A percentile compares a stretch with the other conserved stretches of the same genome.
Evolutionary conservation across 2,329 filamentous ascomycete genomes (phyloP).

Genomic region (Davidsoniella australis): DNA sequence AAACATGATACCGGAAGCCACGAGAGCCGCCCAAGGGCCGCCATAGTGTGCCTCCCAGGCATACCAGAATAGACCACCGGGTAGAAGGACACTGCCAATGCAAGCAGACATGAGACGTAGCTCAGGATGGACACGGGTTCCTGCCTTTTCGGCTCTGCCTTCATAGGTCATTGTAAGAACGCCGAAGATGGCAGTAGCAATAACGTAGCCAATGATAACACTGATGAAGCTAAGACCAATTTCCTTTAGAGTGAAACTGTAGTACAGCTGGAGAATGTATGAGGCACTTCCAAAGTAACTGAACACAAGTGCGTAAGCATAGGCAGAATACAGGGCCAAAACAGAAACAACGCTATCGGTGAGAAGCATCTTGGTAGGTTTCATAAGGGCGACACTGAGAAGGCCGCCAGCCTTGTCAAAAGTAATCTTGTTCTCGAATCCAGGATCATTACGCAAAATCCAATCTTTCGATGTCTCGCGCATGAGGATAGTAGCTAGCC

Average conservation of each 20-base stretch:
- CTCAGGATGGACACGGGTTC: slow-evolving; percentile 28
- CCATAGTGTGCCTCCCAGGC: slow-evolving; percentile 34
- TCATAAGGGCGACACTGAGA: slow-evolving; percentile 26
- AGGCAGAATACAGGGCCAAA: slow-evolving; percentile 31
- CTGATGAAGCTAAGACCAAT: slow-evolving; percentile 28
- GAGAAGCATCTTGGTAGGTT: slow-evolving; percentile 40
- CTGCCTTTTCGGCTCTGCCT: slow-evolving; percentile 27
- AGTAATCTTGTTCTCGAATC: slow-evolving; percentile 11
- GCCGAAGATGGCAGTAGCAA: slow-evolving; percentile 19
- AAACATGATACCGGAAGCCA: slow-evolving; percentile 36
- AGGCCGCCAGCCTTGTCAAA: slow-evolving; percentile 19
- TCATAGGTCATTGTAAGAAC: slow-evolving; percentile 22
- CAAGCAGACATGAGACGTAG: slow-evolving; percentile 41
- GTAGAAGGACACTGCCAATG: slow-evolving; percentile 36
- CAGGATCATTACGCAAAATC: slow-evolving; percentile 24
- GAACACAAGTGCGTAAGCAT: slow-evolving; percentile 34
- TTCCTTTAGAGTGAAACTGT: slow-evolving; percentile 27
- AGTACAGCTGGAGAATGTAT: slow-evolving; percentile 28
- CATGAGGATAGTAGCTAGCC: slow-evolving; percentile 23
- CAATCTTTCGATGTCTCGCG: slow-evolving; percentile 42
- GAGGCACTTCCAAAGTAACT: slow-evolving; percentile 35
- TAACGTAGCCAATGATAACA: slow-evolving; percentile 27
- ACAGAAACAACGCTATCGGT: slow-evolving; percentile 47
- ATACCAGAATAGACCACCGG: slow-evolving; percentile 41
- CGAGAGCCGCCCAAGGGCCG: slow-evolving; percentile 33